Base-by-base conservation (phyloP, 768 basidiomycete genomes). In the Phlebiopsis flavidoalba region DNA sequence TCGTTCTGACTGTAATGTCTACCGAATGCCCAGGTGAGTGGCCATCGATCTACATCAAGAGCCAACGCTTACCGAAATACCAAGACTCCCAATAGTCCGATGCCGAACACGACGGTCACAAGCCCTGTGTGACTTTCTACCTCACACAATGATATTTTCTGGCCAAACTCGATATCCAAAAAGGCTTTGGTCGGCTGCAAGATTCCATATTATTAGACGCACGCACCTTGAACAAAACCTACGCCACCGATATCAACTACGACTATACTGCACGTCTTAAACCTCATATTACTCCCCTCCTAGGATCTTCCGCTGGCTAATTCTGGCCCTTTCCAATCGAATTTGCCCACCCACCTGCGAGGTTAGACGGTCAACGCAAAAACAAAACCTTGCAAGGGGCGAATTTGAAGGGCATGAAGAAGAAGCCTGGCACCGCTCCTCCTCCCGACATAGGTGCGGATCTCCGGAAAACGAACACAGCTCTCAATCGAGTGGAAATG, bases 401-500 rank as follows among this genome's bases (percentile, higher is more conserved):
- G 40, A 95, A 88, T 71, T 72, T 94, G 63, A 93, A 93, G 72
- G 95, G 95, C 5, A 75, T 96, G 70, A 97, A 97, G 81, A 97
- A 97, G 79, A 95, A 91, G 66, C 89, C 93, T 31, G 94, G 94
- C 3, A 95, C 92, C 47, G 91, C 93, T 1, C 93, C 94, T n/a
- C 94, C 94, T 6, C 87, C 93, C 1, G 88, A 94, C 70, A 71
- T 86, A 56, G 76, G 77, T 31, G 77, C 71, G 64, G 65, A 71
- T 47, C 69, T 80, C 17, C 71, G 77, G 58, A 65, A 83, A 36
- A 74, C 75, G 43, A 76, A 77, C 64, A 76, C 77, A 61, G 71
- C 78, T 48, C 74, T 76, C 37, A 94, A 93, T 70, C 83, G 85
- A 43, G 76, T 95, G 15, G 93, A 95, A 65, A 91, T 95, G 83